A percentile compares a stretch with the other conserved stretches of the same genome.
Evolutionary conservation across 2,329 filamentous ascomycete species (phyloP).

Genomic region (Gremmenia infestans): DNA sequence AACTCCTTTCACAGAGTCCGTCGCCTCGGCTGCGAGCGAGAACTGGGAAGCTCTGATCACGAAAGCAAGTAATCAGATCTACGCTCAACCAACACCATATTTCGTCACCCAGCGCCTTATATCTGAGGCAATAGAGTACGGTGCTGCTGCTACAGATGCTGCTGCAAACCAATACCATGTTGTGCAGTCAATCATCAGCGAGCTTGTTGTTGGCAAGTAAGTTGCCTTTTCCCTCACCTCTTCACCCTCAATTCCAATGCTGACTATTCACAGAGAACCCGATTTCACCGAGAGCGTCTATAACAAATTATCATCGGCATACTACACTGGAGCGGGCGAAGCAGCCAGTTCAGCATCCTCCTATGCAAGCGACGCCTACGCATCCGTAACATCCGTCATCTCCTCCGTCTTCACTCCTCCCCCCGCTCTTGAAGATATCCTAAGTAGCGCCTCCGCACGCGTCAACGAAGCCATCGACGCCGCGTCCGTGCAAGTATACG

Average conservation of each 20-base stretch:
- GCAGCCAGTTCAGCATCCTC: conserved; percentile 45
- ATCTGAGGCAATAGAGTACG: conserved; percentile 51
- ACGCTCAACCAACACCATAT: conserved; percentile 29
- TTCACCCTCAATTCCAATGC: not conserved
- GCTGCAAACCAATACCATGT: conserved; percentile 62
- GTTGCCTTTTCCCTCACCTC: not conserved
- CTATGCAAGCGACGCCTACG: conserved; percentile 43
- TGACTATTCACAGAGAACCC: conserved; percentile 46
- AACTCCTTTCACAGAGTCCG: conserved; percentile 48
- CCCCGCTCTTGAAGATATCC: conserved; percentile 51
- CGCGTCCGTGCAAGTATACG: conserved; percentile 53
- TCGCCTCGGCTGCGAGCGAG: conserved; percentile 41
- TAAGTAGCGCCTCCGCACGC: conserved; percentile 51
- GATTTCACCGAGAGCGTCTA: conserved; percentile 79
- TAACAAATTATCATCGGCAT: conserved; percentile 64
- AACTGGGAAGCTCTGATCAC: conserved; percentile 33
- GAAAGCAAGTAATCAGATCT: conserved; percentile 30
- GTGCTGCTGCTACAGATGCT: conserved; percentile 56
- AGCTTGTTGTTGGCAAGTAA: conserved; percentile 65
- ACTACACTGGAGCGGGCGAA: conserved; percentile 54
- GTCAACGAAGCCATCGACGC: conserved; percentile 54
- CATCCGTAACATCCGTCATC: conserved; percentile 40
- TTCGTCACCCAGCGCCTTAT: conserved; percentile 38
- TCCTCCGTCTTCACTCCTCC: conserved; percentile 50
- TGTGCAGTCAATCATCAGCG: conserved; percentile 68